Evolutionary conservation across 768 basidiomycete genomes (phyloP).

Genomic region (Tricholomella constricta): DNA sequence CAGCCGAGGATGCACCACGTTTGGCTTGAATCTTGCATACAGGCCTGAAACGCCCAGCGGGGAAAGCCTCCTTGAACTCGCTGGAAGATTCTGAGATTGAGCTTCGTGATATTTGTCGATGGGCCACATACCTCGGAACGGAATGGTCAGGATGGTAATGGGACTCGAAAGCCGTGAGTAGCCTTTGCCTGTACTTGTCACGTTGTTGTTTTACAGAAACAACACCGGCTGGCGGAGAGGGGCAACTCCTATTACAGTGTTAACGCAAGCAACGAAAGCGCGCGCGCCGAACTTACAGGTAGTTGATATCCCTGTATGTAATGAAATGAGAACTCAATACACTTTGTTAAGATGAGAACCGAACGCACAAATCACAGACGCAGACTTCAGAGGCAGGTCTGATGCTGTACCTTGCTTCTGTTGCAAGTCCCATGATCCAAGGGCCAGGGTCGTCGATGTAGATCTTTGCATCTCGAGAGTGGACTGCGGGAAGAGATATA

Average conservation of each 20-base stretch:
- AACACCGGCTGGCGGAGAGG: slow-evolving; percentile 72
- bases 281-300: slow-evolving; percentile 53
- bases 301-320: slow-evolving; percentile 68
- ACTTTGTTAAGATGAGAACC: background rate
- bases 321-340: slow-evolving; percentile 4
- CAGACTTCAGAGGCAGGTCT: slow-evolving; percentile 80
- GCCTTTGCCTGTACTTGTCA: slow-evolving; percentile 73
- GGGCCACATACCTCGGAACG: slow-evolving; percentile 57
- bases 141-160: slow-evolving; percentile 91
- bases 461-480: slow-evolving; percentile 88
- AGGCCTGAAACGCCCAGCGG: slow-evolving; percentile 87
- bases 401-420: slow-evolving; percentile 80
- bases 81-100: slow-evolving; percentile 37
- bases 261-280: slow-evolving; percentile 8
- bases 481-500: slow-evolving; percentile 78
- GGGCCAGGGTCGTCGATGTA: slow-evolving; percentile 96
- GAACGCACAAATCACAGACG: slow-evolving; percentile 80
- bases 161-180: slow-evolving; percentile 78
- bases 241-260: slow-evolving; percentile 57
- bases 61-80: slow-evolving; percentile 95
- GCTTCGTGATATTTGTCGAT: slow-evolving; percentile 1
- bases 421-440: slow-evolving; percentile 91
- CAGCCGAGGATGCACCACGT: slow-evolving; percentile 73
- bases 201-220: slow-evolving; percentile 80
- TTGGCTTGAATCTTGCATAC: slow-evolving; percentile 91